Conservation (phyloP, 2,329 filamentous ascomycete genomes). For the Teratosphaeria zuluensis region DNA sequence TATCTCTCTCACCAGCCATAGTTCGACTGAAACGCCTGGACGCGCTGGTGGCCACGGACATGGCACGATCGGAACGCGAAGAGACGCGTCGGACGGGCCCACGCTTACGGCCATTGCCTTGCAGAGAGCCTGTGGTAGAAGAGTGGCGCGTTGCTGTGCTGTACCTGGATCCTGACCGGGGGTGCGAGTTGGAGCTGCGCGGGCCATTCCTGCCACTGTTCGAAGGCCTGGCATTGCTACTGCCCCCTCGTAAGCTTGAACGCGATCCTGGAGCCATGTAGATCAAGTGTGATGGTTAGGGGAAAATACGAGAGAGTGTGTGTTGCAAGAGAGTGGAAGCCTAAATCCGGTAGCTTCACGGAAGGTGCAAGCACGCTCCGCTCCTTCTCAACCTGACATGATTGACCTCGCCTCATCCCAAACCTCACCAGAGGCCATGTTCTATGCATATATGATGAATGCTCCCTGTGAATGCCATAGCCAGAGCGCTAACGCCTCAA, state of each 20-base stretch:
- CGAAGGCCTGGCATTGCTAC: background rate
- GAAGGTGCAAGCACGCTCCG: background rate
- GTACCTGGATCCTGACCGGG: constrained; percentile 9
- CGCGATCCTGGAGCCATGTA: constrained; percentile 6
- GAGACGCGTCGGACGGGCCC: background rate
- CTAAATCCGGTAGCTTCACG: background rate
- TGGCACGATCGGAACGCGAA: constrained; percentile 3
- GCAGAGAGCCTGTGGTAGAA: constrained; percentile 1
- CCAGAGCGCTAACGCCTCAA: background rate
- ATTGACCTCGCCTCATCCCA: background rate
- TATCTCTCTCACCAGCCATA: constrained; percentile 5
- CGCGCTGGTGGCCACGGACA: constrained; percentile 2
- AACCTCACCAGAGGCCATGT: background rate
- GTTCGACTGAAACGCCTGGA: constrained; percentile 7
- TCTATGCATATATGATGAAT: background rate
- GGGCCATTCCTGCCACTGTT: constrained; percentile 1
- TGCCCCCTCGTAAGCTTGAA: constrained; percentile 4
- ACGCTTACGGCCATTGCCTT: background rate
- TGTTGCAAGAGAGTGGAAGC: background rate
- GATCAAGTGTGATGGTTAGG: background rate
- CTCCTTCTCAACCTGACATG: background rate
- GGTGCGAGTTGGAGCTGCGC: background rate
- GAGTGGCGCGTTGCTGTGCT: constrained; percentile 5
- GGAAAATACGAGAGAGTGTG: background rate
- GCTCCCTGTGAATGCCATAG: background rate